phyloP scores from a whole-genome alignment of 208 protist species.

The Trichomonas tenax region DNA sequence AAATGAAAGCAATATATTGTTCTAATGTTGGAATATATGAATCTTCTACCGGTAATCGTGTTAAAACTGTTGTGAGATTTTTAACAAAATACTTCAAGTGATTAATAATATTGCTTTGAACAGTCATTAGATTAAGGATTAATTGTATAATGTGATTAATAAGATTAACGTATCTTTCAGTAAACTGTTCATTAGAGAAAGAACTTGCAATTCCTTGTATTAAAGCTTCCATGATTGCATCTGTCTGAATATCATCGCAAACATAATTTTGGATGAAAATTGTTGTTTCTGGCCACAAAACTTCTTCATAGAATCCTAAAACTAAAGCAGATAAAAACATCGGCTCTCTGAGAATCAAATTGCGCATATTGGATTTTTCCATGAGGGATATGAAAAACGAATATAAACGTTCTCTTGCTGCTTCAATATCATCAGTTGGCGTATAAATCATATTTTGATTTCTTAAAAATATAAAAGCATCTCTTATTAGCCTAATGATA shows the following conservation, averaged over 20 bases:
- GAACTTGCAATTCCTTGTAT: not conserved
- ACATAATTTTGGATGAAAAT: not conserved
- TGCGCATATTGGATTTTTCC: not conserved
- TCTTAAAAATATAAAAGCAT: not conserved
- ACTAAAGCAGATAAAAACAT: not conserved
- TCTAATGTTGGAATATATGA: not conserved
- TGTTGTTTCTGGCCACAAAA: not conserved
- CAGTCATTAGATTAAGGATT: not conserved
- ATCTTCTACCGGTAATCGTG: not conserved
- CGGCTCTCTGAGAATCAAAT: not conserved
- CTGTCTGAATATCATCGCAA: not conserved
- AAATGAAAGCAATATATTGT: not conserved
- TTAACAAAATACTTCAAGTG: not conserved
- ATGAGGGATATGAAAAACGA: not conserved
- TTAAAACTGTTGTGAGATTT: not conserved
- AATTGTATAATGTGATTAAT: not conserved
- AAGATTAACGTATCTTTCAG: not conserved
- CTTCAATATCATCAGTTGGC: not conserved
- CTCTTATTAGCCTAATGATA: not conserved
- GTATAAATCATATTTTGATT: not conserved
- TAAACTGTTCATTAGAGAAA: not conserved
- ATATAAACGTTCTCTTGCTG: not conserved
- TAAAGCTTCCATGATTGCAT: not conserved
- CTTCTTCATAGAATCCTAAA: not conserved
- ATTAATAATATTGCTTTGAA: not conserved